Percentiles rank a stretch among this genome's conserved stretches.
Conservation (phyloP, 1,284 basidiomycete genomes). For the Boletus mariae region DNA sequence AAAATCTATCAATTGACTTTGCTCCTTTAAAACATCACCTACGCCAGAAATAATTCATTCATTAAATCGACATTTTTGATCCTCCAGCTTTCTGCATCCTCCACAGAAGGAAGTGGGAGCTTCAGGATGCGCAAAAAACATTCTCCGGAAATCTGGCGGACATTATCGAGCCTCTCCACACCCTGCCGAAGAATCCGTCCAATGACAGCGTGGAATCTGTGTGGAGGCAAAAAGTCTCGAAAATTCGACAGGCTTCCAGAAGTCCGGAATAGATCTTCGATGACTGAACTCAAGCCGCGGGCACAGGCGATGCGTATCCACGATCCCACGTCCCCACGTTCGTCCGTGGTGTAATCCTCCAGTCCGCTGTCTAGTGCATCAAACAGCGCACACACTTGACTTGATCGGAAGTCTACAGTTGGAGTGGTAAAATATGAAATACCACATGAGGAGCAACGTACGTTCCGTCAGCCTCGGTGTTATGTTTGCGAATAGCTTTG, state of each 20-base stretch:
- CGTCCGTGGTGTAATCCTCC: slow-evolving; percentile 88
- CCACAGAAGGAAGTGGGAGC: slow-evolving; percentile 41
- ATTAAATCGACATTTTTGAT: slow-evolving; percentile 47
- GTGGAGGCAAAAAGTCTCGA: slow-evolving; percentile 55
- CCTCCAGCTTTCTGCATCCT: slow-evolving; percentile 44
- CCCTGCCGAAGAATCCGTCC: slow-evolving; percentile 83
- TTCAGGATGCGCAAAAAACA: slow-evolving; percentile 52
- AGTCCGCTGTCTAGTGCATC: slow-evolving; percentile 63
- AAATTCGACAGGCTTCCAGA: slow-evolving; percentile 43
- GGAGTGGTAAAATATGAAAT: slow-evolving; percentile 12
- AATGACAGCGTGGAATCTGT: slow-evolving; percentile 55
- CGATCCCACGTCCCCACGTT: slow-evolving; percentile 95
- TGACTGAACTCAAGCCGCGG: slow-evolving; percentile 53
- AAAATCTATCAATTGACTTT: neutral
- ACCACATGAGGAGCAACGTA: slow-evolving; percentile 34
- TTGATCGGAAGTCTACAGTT: slow-evolving; percentile 45
- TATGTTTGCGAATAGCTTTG: slow-evolving; percentile 51
- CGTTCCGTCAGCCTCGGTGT: slow-evolving; percentile 43
- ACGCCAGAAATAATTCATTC: slow-evolving; percentile 54
- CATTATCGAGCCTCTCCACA: slow-evolving; percentile 87
- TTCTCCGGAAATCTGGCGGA: slow-evolving; percentile 76
- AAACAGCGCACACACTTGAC: slow-evolving; percentile 43
- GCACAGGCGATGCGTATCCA: slow-evolving; percentile 87
- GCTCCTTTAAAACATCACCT: slow-evolving; percentile 21
- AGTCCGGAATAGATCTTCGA: slow-evolving; percentile 44